Base-by-base conservation (phyloP, 495 filamentous ascomycete species). In the Talaromyces nanjingensis region DNA sequence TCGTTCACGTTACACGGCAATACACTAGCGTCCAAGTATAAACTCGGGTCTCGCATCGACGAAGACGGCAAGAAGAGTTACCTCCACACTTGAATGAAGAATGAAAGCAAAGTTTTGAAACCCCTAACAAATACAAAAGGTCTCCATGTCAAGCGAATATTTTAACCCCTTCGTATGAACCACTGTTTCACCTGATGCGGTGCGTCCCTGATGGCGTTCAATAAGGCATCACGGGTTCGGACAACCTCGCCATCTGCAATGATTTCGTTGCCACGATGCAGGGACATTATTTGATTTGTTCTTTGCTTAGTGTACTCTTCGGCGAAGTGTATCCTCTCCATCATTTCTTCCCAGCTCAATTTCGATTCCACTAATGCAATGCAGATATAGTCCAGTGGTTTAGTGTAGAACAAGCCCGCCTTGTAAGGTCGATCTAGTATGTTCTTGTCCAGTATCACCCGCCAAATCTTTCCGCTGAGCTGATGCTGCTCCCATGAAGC, bases 341-440 rank as follows among this genome's bases (percentile, higher is more conserved):
- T 5, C n/a, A 58, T 58, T 42, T 37, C 58, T 37, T 60, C 18
- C 58, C 58, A 60, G 29, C 39, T 34, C 24, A 60, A 14, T 22
- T 39, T 39, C 20, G 58, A 60, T 39, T 60, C 58, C 39, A 33
- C 58, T 37, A 60, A 37, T 22, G 33, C 58, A 60, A 29, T 42
- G 31, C 18, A 31, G 58, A 60, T 31, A 39, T 37, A 60, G 4
- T 22, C 18, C 14, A 29, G 39, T 39, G 58, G 33, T 39, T 60
- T 60, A 42, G 27, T 42, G 16, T 58, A 58, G 58, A 39, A 14
- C 22, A 37, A 39, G 18, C 31, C 58, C 39, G 31, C 58, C 22
- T 60, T 29, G 18, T 49, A 49, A 37, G 58, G 58, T 33, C 18
- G 24, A 22, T 29, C 31, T 22, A 60, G 31, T 22, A 37, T 37